Evolutionary conservation across 2,329 filamentous ascomycete genomes (phyloP).

Genomic region (Aureobasidium musti): DNA sequence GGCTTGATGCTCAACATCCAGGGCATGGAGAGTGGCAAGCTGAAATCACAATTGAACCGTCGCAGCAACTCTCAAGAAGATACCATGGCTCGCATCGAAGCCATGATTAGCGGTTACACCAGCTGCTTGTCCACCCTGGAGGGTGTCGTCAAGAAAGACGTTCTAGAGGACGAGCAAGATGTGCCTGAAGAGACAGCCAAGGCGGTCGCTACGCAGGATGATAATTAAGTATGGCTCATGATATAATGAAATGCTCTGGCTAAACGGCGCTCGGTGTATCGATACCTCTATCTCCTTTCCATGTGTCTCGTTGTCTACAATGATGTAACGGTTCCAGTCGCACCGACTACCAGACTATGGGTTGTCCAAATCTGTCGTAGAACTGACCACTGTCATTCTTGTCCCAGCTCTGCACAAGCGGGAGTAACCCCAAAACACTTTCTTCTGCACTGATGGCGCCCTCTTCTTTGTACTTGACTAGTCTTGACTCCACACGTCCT

Average conservation of each 20-base stretch:
- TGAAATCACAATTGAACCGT: slow-evolving; percentile 9
- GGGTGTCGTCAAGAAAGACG: slow-evolving; percentile 27
- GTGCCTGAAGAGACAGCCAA: background rate
- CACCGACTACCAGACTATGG: slow-evolving; percentile 45
- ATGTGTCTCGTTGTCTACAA: background rate
- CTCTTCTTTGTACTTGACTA: slow-evolving; percentile 50
- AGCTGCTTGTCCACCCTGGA: slow-evolving; percentile 28
- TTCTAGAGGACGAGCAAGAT: background rate
- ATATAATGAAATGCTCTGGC: slow-evolving; percentile 1
- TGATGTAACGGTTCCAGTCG: background rate
- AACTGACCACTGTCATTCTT: slow-evolving; percentile 44
- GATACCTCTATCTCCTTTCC: background rate
- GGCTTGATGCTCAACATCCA: slow-evolving; percentile 62
- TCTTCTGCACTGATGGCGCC: slow-evolving; percentile 49
- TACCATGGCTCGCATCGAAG: slow-evolving; percentile 29
- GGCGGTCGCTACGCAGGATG: background rate
- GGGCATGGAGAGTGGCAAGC: slow-evolving; percentile 27
- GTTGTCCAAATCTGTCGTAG: slow-evolving; percentile 49
- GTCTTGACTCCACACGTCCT: slow-evolving; percentile 49
- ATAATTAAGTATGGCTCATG: background rate
- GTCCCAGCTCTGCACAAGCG: slow-evolving; percentile 42
- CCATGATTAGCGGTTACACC: slow-evolving; percentile 29
- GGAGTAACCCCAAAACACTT: slow-evolving; percentile 45
- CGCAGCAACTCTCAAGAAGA: slow-evolving; percentile 28
- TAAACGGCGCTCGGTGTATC: background rate